phyloP scores from a whole-genome alignment of 2,329 filamentous ascomycete species.

The Fusarium stilboides region DNA sequence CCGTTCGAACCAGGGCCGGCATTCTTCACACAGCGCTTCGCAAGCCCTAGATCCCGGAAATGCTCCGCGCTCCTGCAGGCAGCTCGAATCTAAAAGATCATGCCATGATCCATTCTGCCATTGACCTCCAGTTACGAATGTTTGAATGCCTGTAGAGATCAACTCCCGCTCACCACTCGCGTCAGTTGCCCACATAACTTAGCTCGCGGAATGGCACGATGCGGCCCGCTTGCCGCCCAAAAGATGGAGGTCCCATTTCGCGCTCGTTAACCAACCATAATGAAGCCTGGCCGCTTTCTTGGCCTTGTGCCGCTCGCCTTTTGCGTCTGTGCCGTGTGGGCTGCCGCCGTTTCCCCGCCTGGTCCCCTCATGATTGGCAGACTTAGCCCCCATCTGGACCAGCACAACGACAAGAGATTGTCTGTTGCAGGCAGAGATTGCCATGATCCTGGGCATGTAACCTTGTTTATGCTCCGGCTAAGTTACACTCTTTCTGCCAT shows the following conservation, averaged over 20 bases:
- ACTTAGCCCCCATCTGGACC: slow-evolving; percentile 41
- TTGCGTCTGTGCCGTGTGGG: slow-evolving; percentile 40
- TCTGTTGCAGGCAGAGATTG: slow-evolving; percentile 39
- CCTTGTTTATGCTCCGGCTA: slow-evolving; percentile 30
- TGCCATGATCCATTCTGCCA: slow-evolving; percentile 37
- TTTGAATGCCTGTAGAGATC: slow-evolving; percentile 16
- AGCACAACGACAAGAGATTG: slow-evolving; percentile 42
- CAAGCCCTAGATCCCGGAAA: slow-evolving; percentile 28
- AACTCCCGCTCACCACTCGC: slow-evolving; percentile 22
- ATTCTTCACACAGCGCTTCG: slow-evolving; percentile 32
- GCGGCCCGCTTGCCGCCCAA: slow-evolving; percentile 44
- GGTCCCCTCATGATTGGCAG: slow-evolving; percentile 43
- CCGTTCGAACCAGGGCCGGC: slow-evolving; percentile 24
- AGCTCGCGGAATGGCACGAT: slow-evolving; percentile 40
- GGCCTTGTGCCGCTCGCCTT: slow-evolving; percentile 31
- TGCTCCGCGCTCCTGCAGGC: slow-evolving; percentile 26
- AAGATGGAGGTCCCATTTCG: slow-evolving; percentile 31
- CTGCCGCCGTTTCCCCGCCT: slow-evolving; percentile 44
- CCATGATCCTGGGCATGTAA: slow-evolving; percentile 30
- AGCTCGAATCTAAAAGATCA: slow-evolving; percentile 40
- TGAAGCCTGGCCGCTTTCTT: slow-evolving; percentile 28
- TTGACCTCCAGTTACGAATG: slow-evolving; percentile 9
- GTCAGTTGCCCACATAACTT: slow-evolving; percentile 3
- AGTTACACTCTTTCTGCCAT: slow-evolving; percentile 11
- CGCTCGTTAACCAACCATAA: slow-evolving; percentile 44